Percentiles rank a stretch among this genome's conserved stretches.
phyloP scores from a whole-genome alignment of 1,284 basidiomycete genomes.

The Flammula alnicola region DNA sequence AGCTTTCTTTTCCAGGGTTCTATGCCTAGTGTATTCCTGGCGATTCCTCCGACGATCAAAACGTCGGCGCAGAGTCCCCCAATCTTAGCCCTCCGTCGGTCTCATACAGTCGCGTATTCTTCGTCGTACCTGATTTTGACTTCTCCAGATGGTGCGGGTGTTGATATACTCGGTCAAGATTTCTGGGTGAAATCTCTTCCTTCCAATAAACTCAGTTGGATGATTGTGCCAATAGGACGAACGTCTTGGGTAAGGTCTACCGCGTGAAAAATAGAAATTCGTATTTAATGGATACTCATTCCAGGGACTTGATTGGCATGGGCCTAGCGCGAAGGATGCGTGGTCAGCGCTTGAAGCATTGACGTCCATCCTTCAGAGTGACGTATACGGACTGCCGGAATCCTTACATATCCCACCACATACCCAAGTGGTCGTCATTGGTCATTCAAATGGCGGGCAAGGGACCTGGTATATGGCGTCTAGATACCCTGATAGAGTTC shows the following conservation, averaged over 20 bases:
- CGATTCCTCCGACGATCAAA: constrained; percentile 51
- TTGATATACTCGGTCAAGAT: constrained; percentile 57
- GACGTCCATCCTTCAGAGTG: constrained; percentile 43
- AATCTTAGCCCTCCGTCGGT: constrained; percentile 73
- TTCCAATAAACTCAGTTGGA: constrained; percentile 64
- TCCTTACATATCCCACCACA: constrained; percentile 50
- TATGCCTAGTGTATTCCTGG: constrained; percentile 61
- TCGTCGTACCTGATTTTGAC: neutral
- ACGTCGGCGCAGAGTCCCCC: constrained; percentile 42
- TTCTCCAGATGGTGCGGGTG: constrained; percentile 83
- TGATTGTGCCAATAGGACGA: constrained; percentile 72
- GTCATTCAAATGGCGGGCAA: constrained; percentile 94
- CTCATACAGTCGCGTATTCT: neutral
- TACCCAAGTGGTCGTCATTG: constrained; percentile 65
- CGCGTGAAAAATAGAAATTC: neutral
- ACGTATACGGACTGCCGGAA: constrained; percentile 14
- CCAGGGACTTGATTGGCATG: constrained; percentile 88
- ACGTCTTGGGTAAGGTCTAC: constrained; percentile 67
- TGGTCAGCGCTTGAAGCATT: constrained; percentile 63
- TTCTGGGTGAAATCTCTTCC: constrained; percentile 69
- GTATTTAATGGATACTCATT: neutral
- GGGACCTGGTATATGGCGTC: constrained; percentile 83
- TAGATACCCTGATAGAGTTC: constrained; percentile 76
- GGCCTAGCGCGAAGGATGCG: constrained; percentile 68
- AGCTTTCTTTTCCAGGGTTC: constrained; percentile 62